A percentile compares a stretch with the other conserved stretches of the same genome.
Conservation (phyloP, 805 yeast species). For the Wickerhamomyces mucosus region DNA sequence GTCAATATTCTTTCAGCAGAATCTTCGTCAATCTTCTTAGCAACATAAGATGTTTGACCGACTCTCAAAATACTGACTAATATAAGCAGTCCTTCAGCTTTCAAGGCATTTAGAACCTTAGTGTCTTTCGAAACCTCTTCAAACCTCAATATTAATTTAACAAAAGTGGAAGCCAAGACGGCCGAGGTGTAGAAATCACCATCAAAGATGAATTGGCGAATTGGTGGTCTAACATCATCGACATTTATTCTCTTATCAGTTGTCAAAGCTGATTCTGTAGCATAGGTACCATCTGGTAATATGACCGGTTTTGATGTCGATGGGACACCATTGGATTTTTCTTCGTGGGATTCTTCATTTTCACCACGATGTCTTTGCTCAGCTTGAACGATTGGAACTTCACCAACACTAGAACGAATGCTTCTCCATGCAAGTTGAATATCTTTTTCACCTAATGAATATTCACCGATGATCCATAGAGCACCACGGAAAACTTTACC, state of each 20-base stretch:
- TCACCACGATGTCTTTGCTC: conserved; percentile 39
- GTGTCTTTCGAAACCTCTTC: conserved; percentile 42
- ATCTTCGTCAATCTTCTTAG: conserved; percentile 86
- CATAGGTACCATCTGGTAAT: conserved; percentile 98
- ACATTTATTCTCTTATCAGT: conserved; percentile 29
- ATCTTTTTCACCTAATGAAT: conserved; percentile 57
- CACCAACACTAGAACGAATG: conserved; percentile 77
- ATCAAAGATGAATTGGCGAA: conserved; percentile 70
- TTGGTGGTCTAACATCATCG: conserved; percentile 46
- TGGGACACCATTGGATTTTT: conserved; percentile 21
- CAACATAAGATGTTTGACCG: conserved; percentile 63
- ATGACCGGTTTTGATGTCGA: conserved; percentile 62
- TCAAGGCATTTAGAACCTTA: conserved; percentile 65
- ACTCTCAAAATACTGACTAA: conserved; percentile 87
- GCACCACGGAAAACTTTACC: conserved; percentile 92
- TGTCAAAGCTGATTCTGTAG: conserved; percentile 81
- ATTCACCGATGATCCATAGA: conserved; percentile 95
- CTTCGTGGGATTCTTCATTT: conserved; percentile 17
- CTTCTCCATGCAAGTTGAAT: conserved; percentile 82
- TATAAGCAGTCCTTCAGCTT: conserved; percentile 89
- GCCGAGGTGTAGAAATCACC: conserved; percentile 92
- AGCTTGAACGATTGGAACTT: conserved; percentile 77
- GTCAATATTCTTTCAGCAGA: conserved; percentile 88
- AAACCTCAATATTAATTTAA: conserved; percentile 77
- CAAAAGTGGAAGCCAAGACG: conserved; percentile 77